phyloP scores from a whole-genome alignment of 108 stramenopile genomes.

The Skeletonema marinoi region DNA sequence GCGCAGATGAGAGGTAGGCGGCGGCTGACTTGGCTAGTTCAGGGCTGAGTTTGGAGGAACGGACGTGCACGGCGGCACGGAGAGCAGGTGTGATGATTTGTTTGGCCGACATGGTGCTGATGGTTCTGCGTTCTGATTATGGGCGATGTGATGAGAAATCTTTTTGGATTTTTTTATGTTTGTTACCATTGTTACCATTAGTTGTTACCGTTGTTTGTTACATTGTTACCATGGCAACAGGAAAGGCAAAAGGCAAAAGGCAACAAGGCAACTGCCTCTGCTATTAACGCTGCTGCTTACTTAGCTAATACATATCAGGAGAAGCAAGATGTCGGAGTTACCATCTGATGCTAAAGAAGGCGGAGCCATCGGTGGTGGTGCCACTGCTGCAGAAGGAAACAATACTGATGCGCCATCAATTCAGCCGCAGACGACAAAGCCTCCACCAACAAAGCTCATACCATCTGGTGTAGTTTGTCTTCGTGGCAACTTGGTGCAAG shows the following conservation, averaged over 20 bases:
- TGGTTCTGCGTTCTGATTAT: background rate
- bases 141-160: too few species aligned
- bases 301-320: too few species aligned
- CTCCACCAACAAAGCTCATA: constrained; percentile 55
- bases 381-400: background rate
- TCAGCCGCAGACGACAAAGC: background rate
- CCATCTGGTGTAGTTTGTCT: constrained; percentile 68
- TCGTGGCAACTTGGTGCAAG: constrained; percentile 66
- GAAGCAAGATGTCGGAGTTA: background rate
- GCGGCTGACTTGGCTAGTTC: constrained; percentile 61
- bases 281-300: too few species aligned
- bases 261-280: too few species aligned
- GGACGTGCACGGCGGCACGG: constrained; percentile 73
- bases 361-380: background rate
- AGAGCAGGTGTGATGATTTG: constrained; percentile 72
- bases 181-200: too few species aligned
- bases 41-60: constrained; percentile 72
- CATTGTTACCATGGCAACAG: too few species aligned
- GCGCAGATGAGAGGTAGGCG: constrained; percentile 72
- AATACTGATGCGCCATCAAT: background rate
- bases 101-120: constrained; percentile 52
- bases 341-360: background rate
- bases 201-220: too few species aligned
- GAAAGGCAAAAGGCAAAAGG: too few species aligned
- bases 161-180: too few species aligned